Evolutionary conservation across 208 protist genomes (phyloP).

Genomic region (Phytomonas sp.): DNA sequence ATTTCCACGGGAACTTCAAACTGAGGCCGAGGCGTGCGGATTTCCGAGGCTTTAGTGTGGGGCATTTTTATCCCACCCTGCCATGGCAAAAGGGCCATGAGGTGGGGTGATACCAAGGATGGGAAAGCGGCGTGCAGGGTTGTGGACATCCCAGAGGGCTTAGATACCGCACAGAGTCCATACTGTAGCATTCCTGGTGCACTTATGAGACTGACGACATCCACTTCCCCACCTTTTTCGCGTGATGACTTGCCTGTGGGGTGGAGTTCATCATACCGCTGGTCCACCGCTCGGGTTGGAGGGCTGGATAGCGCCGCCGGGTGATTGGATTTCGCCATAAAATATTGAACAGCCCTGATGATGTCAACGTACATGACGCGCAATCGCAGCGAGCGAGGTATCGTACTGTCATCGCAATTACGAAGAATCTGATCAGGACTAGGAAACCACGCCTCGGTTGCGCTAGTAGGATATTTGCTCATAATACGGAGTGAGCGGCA

Average conservation of each 20-base stretch:
- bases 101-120: slow-evolving; percentile 23
- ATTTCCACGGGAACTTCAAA: background rate
- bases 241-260: background rate
- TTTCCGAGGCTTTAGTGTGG: background rate
- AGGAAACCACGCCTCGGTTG: slow-evolving; percentile 43
- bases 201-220: slow-evolving; percentile 1
- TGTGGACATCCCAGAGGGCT: slow-evolving; percentile 47
- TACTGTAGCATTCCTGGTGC: slow-evolving; percentile 28
- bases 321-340: no score
- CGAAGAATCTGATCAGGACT: background rate
- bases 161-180: slow-evolving; percentile 52
- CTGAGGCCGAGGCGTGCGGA: background rate
- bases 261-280: background rate
- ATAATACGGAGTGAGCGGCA: slow-evolving; percentile 49
- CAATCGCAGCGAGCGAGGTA: slow-evolving; percentile 25
- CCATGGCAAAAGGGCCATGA: slow-evolving; percentile 40
- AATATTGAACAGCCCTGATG: no score
- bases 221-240: background rate
- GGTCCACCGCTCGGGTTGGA: background rate
- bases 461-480: slow-evolving; percentile 48
- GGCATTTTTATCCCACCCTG: slow-evolving; percentile 1
- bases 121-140: slow-evolving; percentile 52
- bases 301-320: no score
- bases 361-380: no score
- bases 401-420: background rate